Evolutionary conservation across 2,329 filamentous ascomycete genomes (phyloP).

Genomic region (Trichophyton verrucosum): DNA sequence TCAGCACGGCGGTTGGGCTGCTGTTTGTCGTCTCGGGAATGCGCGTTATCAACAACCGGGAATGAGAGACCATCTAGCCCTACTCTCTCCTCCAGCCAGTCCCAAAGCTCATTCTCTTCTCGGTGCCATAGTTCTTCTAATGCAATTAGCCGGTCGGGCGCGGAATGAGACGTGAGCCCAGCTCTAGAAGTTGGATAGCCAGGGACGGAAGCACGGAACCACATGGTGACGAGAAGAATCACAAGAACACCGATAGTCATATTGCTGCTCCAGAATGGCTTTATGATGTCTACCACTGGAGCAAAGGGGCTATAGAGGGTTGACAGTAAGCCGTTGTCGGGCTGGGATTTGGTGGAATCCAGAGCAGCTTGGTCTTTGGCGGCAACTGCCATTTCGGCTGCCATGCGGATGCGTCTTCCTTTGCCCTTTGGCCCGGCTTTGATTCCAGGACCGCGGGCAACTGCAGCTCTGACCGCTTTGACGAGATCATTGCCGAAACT

Average conservation of each 20-base stretch:
- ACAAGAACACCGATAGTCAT: conserved; percentile 63
- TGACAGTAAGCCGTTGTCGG: conserved; percentile 69
- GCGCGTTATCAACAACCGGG: conserved; percentile 19
- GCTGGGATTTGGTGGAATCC: conserved; percentile 26
- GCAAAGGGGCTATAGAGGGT: conserved; percentile 58
- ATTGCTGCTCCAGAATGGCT: conserved; percentile 62
- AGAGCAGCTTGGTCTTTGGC: conserved; percentile 34
- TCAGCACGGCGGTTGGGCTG: conserved; percentile 22
- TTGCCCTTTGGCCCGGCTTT: conserved; percentile 43
- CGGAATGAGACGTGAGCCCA: conserved; percentile 29
- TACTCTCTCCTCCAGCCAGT: conserved; percentile 80
- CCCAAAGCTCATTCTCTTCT: conserved; percentile 83
- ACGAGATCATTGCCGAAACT: conserved; percentile 73
- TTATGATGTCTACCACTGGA: conserved; percentile 56
- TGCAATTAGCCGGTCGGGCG: conserved; percentile 59
- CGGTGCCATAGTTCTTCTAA: conserved; percentile 89
- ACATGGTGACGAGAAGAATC: conserved; percentile 59
- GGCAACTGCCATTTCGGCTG: conserved; percentile 26
- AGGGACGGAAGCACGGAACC: conserved; percentile 45
- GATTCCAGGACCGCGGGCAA: conserved; percentile 44
- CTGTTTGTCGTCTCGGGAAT: conserved; percentile 31
- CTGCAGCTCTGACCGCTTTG: conserved; percentile 57
- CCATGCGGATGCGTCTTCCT: conserved; percentile 49
- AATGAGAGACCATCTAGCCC: conserved; percentile 50
- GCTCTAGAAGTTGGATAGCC: conserved; percentile 27